Percentiles rank a stretch among this genome's conserved stretches.
Evolutionary conservation across 305 asterid genomes (phyloP).

Genomic region (Galium porrigens): DNA sequence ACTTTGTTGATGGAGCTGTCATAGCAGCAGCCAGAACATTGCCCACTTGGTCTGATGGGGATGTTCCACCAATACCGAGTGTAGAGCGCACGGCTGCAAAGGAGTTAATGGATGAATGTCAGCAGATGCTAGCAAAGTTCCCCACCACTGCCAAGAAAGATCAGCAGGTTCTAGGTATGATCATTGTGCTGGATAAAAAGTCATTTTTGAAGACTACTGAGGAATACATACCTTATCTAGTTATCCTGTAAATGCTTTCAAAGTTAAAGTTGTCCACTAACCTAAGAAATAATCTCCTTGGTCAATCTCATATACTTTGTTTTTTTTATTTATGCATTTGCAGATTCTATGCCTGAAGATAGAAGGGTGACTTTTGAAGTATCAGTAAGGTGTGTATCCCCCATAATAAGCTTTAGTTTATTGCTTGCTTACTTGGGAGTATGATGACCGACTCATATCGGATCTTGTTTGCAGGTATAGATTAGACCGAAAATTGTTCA

Average conservation of each 20-base stretch:
- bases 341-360: slow-evolving; percentile 65
- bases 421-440: background rate
- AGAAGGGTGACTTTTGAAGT: slow-evolving; percentile 72
- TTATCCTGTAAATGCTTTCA: background rate
- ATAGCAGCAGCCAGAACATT: slow-evolving; percentile 85
- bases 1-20: slow-evolving; percentile 79
- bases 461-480: slow-evolving; percentile 52
- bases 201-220: background rate
- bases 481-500: slow-evolving; percentile 54
- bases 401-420: background rate
- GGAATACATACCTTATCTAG: background rate
- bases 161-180: slow-evolving; percentile 60
- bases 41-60: slow-evolving; percentile 87
- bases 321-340: slow-evolving; percentile 4
- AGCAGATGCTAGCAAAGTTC: slow-evolving; percentile 57
- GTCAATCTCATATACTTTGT: background rate
- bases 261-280: background rate
- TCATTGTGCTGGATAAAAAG: background rate
- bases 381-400: slow-evolving; percentile 52
- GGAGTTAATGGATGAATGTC: slow-evolving; percentile 85
- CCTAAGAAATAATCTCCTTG: background rate
- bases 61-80: slow-evolving; percentile 87
- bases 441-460: slow-evolving; percentile 1
- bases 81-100: slow-evolving; percentile 74
- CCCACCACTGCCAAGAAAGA: slow-evolving; percentile 55